Evolutionary conservation across 257 asterid species (phyloP).

Genomic region (Solanum neorickii): DNA sequence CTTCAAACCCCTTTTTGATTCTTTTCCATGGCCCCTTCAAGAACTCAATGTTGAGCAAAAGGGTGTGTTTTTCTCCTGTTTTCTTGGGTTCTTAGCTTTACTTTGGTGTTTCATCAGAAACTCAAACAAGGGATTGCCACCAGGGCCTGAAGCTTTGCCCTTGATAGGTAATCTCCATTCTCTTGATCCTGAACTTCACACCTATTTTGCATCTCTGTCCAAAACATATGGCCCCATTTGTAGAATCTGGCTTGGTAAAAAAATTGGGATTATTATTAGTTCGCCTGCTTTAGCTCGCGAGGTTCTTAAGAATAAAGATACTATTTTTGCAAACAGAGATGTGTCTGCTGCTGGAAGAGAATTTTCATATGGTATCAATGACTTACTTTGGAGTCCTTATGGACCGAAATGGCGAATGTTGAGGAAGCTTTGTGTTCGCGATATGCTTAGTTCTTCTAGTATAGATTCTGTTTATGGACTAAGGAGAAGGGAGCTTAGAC

Average conservation of each 20-base stretch:
- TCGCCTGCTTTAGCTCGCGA: slow-evolving; percentile 16
- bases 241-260: slow-evolving; percentile 44
- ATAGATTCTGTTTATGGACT: slow-evolving; percentile 39
- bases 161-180: slow-evolving; percentile 31
- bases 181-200: background rate
- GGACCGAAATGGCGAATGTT: slow-evolving; percentile 77
- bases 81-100: slow-evolving; percentile 14
- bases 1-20: background rate
- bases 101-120: slow-evolving; percentile 4
- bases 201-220: slow-evolving; percentile 15
- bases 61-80: slow-evolving; percentile 1
- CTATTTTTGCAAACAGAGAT: slow-evolving; percentile 62
- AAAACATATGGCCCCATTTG: slow-evolving; percentile 45
- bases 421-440: slow-evolving; percentile 48
- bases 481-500: slow-evolving; percentile 38
- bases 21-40: background rate
- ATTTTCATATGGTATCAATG: slow-evolving; percentile 49
- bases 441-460: slow-evolving; percentile 36
- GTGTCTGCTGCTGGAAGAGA: slow-evolving; percentile 52
- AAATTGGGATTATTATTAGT: background rate
- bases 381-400: slow-evolving; percentile 58
- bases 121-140: slow-evolving; percentile 20
- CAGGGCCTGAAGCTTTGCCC: slow-evolving; percentile 56
- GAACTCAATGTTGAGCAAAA: background rate
- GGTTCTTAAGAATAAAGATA: slow-evolving; percentile 56